Conservation (phyloP, 2,329 filamentous ascomycete species). For the Penicillium sp. region DNA sequence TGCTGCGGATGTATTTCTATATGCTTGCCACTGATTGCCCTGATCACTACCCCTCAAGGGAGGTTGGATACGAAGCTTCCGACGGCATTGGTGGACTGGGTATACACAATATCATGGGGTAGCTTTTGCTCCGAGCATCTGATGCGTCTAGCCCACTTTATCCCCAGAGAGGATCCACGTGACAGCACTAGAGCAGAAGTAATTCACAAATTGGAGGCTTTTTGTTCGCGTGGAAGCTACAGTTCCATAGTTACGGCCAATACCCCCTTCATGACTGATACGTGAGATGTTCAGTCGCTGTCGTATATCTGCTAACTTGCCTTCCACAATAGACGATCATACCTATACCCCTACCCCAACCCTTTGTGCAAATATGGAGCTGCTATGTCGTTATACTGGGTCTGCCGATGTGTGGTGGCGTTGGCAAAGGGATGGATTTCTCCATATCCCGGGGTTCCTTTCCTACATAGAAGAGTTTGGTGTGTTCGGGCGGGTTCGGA, state of each 20-base stretch:
- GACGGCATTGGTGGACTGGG: not conserved
- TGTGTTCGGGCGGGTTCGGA: not conserved
- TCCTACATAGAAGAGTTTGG: not conserved
- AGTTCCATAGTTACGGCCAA: not conserved
- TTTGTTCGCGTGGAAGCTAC: not conserved
- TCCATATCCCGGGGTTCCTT: not conserved
- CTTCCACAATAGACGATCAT: not conserved
- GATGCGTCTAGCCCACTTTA: not conserved
- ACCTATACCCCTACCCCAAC: not conserved
- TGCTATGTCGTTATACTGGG: not conserved
- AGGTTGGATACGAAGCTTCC: not conserved
- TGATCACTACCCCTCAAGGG: not conserved
- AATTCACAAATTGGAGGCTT: not conserved
- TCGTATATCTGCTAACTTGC: not conserved
- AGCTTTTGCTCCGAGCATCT: not conserved
- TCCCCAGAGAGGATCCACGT: not conserved
- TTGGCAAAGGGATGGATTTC: not conserved
- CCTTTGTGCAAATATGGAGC: not conserved
- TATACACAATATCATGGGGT: not conserved
- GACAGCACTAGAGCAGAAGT: not conserved
- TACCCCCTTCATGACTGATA: not conserved
- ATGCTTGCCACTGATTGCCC: not conserved
- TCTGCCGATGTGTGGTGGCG: not conserved
- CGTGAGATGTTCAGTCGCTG: not conserved
- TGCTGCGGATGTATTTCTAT: not conserved